These are phyloP conservation scores for Paraphaeosphaeria sporulosa DNA, from an alignment of 2,329 filamentous ascomycete genomes.

Conservation along the genomic window DNA sequence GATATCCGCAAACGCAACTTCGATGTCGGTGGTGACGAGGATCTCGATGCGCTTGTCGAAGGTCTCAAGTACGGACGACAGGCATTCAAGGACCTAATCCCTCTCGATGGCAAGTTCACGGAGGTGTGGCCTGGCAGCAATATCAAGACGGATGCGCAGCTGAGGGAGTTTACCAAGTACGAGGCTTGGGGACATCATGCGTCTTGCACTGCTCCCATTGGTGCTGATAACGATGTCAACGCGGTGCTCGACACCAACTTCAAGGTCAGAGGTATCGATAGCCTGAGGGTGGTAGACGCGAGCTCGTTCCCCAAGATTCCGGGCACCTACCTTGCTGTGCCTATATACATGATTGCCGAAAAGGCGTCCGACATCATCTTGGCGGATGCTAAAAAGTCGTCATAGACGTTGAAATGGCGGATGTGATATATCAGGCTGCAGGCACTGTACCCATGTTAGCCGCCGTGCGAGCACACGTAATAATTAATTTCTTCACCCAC, in stretches of 20 bases:
- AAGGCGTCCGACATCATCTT: conserved; percentile 64
- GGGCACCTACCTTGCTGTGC: conserved; percentile 54
- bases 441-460: no score
- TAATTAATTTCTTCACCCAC: no score
- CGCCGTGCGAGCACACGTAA: no score
- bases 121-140: conserved; percentile 59
- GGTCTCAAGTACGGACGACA: conserved; percentile 61
- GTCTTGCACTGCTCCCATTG: conserved; percentile 65
- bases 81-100: conserved; percentile 46
- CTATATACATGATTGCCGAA: conserved; percentile 65
- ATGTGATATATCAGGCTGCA: no score
- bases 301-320: conserved; percentile 47
- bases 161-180: conserved; percentile 45
- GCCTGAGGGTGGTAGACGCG: conserved; percentile 55
- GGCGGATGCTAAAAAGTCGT: not conserved
- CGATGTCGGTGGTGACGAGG: conserved; percentile 55
- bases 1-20: conserved; percentile 54
- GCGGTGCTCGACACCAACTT: conserved; percentile 64
- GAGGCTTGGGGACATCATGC: conserved; percentile 61
- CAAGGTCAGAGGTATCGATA: conserved; percentile 60
- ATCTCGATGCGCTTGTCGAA: conserved; percentile 62
- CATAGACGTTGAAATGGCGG: no score
- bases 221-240: conserved; percentile 55
- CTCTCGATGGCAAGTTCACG: conserved; percentile 53
- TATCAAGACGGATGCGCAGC: conserved; percentile 51